Base-by-base conservation (phyloP, 352 stramenopile genomes). In the Globisporangium uncinulatum region DNA sequence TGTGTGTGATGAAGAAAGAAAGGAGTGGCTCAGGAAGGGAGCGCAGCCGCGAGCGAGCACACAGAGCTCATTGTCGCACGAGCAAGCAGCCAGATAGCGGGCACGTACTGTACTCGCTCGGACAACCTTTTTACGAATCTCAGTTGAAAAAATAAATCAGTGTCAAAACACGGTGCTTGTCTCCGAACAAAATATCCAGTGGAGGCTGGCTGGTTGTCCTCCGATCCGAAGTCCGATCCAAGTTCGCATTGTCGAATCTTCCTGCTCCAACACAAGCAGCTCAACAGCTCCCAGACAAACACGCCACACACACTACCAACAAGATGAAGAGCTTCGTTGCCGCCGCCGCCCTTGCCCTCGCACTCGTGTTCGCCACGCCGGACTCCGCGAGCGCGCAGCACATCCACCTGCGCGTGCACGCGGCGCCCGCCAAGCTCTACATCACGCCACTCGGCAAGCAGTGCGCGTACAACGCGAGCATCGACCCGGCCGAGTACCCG, bases 391-490 rank as follows among this genome's bases (percentile, higher is more conserved):
- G 64, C 39, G 66, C 63, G 8, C 65, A 78, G 36, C 61, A 73
- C 54, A 56, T 83, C 20, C 66, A 72, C 44, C 24, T 83, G 51
- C 65, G 62, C 51, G 54, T 79, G 56, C 59, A 66, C 31, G n/a
- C 21, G 14, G 34, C n/a, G 13, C 56, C 62, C 32, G 43, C 69
- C 57, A 83, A 83, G 62, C 70, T 87, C 53, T 80, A 79, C 66
- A 66, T 87, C 54, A 81, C 69, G 48, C 64, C 70, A 15, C 61
- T 83, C 43, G 78, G 78, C 58, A 32, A 76, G 17, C 78, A 82
- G 55, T 86, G 78, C 65, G 71, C 73, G 31, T 88, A 80, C 66
- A 74, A 86, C 63, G 72, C 52, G 56, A 74, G 64, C 46, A 67
- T 80, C 42, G 74, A 86, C 46, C 71, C 77, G 13, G 68, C 66